Conservation (phyloP, 768 basidiomycete genomes). For the Pholiota molesta region DNA sequence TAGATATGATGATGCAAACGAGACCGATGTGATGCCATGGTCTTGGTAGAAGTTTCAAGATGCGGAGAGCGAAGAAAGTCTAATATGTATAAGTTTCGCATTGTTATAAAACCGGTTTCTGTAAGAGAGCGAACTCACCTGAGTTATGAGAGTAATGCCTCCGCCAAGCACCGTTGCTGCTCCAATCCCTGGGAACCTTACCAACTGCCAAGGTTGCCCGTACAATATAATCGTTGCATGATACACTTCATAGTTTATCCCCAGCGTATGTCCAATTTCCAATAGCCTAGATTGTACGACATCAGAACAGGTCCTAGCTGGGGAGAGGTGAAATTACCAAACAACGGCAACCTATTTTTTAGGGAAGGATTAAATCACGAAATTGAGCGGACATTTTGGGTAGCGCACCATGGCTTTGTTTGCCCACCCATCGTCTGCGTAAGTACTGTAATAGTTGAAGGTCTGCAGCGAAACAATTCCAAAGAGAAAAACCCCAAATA, state of each 20-base stretch:
- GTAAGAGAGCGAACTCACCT: slow-evolving; percentile 22
- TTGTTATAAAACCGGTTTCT: not conserved
- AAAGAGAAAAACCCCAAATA: slow-evolving; percentile 30
- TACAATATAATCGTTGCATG: slow-evolving; percentile 31
- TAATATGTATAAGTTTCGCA: slow-evolving; percentile 7
- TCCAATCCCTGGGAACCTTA: slow-evolving; percentile 23
- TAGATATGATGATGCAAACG: slow-evolving; percentile 27
- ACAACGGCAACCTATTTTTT: slow-evolving; percentile 11
- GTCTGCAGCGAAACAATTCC: slow-evolving; percentile 29
- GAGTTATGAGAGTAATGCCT: slow-evolving; percentile 31
- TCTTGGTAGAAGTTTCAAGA: slow-evolving; percentile 30
- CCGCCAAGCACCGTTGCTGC: slow-evolving; percentile 29
- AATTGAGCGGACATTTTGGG: too few species aligned
- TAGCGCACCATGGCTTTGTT: slow-evolving; percentile 25
- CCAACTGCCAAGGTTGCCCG: slow-evolving; percentile 24
- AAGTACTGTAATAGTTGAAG: slow-evolving; percentile 26
- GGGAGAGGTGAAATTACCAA: slow-evolving; percentile 6
- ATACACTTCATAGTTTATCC: slow-evolving; percentile 32
- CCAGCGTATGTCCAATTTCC: slow-evolving; percentile 31
- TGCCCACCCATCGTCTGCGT: slow-evolving; percentile 24
- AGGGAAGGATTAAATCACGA: not conserved
- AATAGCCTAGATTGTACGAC: slow-evolving; percentile 22
- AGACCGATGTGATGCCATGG: slow-evolving; percentile 30
- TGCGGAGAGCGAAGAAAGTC: slow-evolving; percentile 36
- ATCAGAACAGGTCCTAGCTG: not conserved